Evolutionary conservation across 2,329 filamentous ascomycete genomes (phyloP).

Genomic region (Aspergillus latus): DNA sequence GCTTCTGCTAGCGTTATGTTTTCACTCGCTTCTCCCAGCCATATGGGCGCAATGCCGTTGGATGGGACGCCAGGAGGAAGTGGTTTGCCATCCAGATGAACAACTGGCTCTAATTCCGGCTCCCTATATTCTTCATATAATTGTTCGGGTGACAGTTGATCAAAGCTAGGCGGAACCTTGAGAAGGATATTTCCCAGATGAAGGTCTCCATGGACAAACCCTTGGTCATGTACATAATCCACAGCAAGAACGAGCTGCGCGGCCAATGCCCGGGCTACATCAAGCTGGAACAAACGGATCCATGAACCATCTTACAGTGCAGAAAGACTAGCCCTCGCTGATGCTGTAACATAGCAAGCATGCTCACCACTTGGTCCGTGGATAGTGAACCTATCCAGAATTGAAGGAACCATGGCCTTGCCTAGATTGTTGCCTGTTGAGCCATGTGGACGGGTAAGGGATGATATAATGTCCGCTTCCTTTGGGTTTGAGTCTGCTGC

Average conservation of each 20-base stretch:
- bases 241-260: constrained; percentile 34
- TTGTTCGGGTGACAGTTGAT: background rate
- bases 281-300: constrained; percentile 26
- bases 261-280: constrained; percentile 26
- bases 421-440: background rate
- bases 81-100: background rate
- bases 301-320: constrained; percentile 22
- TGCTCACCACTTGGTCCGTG: constrained; percentile 28
- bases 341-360: constrained; percentile 23
- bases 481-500: constrained; percentile 21
- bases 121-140: background rate
- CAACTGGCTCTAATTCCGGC: background rate
- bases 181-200: constrained; percentile 5
- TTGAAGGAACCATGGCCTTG: constrained; percentile 4
- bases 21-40: constrained; percentile 37
- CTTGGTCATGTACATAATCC: constrained; percentile 16
- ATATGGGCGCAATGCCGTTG: constrained; percentile 32
- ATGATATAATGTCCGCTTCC: background rate
- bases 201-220: constrained; percentile 7
- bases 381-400: constrained; percentile 25
- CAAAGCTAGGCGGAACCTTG: background rate
- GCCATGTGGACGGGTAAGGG: background rate
- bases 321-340: constrained; percentile 23
- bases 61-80: constrained; percentile 27
- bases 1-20: constrained; percentile 30